Percentiles rank a stretch among this genome's conserved stretches.
phyloP scores from a whole-genome alignment of 176 grass and related monocot species.

The Oryza australiensis region DNA sequence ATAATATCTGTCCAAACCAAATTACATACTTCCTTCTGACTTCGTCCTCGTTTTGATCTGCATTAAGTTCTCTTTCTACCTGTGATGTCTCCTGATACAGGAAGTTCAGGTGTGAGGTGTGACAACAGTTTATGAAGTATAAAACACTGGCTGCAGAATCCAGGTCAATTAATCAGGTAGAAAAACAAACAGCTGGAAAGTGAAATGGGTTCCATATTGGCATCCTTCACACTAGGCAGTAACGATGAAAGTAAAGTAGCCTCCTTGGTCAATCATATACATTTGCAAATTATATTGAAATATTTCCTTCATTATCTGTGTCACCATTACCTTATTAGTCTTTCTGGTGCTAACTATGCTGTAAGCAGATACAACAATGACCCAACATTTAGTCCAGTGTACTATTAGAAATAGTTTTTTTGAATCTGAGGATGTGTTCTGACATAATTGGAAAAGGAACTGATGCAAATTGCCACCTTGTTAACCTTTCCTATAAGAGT shows the following conservation, averaged over 20 bases:
- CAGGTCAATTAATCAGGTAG: background rate
- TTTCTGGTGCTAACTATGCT: background rate
- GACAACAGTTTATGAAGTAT: conserved; percentile 32
- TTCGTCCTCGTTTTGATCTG: conserved; percentile 44
- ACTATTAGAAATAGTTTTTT: background rate
- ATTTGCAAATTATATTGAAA: background rate
- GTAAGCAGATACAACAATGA: background rate
- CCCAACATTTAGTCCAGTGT: background rate
- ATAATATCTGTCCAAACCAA: conserved; percentile 33
- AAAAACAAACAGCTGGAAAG: conserved; percentile 26
- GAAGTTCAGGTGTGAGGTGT: conserved; percentile 13
- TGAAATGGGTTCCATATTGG: background rate
- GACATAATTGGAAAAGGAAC: background rate
- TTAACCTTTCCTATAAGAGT: conserved; percentile 20
- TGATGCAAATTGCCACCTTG: background rate
- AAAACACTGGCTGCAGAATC: conserved; percentile 14
- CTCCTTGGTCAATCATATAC: background rate
- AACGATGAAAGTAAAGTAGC: background rate
- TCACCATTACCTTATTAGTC: too few relatives aligned
- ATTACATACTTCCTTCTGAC: conserved; percentile 55
- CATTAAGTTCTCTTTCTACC: conserved; percentile 37
- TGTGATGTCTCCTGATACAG: conserved; percentile 38
- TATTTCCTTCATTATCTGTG: background rate
- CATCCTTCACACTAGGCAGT: background rate
- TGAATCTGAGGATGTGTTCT: background rate